Evolutionary conservation across 345 rosid genomes (phyloP), one percentile per base, ranked within the genome.

Genomic region (Arabis alpina): DNA sequence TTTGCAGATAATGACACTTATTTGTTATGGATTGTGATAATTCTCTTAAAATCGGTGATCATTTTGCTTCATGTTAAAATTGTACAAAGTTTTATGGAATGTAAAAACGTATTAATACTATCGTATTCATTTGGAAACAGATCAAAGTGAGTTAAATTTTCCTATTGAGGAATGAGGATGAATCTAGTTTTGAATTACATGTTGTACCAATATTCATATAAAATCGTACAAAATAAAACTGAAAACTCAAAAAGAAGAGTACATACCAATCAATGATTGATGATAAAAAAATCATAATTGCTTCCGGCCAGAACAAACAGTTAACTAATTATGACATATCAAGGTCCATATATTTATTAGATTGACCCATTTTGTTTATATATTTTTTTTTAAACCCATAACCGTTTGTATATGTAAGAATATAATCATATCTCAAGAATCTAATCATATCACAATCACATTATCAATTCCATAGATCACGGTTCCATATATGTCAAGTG

Each of bases 261-360:
- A 23, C 19, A 51, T 56, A 40, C 37, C 67, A 66, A 32, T 32
- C 53, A 23, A 57, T 66, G 2, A 58, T 58, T 36, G 54, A 66
- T 32, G 30, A 50, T 5, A 32, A 32, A 36, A 49, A 49, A 57
- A 1, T 49, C 54, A 73, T 65, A 23, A 50, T 65, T 32, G 53
- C 3, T 56, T 57, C 70, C 49, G 72, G 54, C 56, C 50, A 10
- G 71, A 36, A 66, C 11, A 58, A 37, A 59, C 61, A 57, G 60
- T 51, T 49, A 74, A 74, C 72, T 32, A 74, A 30, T 12, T 39
- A 43, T 42, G 64, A 66, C 55, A 51, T 66, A 52, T 41, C 51
- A 54, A 56, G 67, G 77, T 73, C 66, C 77, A 67, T 58, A 61
- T 51, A 73, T 51, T 66, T 28, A 74, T 41, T 51, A 66, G 72